Evolutionary conservation across 257 asterid species (phyloP).

Genomic region (Jacaranda mimosifolia): DNA sequence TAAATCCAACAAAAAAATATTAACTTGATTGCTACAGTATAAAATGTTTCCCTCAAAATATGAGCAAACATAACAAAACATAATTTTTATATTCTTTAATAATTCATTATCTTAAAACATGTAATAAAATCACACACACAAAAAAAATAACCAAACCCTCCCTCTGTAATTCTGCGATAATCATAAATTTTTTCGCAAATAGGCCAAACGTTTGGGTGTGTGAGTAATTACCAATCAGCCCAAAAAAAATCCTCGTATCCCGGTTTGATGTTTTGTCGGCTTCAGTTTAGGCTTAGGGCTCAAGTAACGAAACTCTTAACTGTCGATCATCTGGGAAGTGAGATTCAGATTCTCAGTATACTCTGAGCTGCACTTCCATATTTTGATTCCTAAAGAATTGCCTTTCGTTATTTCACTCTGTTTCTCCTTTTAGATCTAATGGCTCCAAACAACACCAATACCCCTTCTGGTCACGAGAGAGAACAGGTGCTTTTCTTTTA

Average conservation of each 20-base stretch:
- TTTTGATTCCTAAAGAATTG: background rate
- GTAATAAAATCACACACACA: too few species aligned
- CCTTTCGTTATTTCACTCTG: background rate
- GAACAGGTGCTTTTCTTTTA: constrained; percentile 59
- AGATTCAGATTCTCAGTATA: background rate
- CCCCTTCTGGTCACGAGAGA: constrained; percentile 54
- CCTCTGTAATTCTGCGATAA: too few species aligned
- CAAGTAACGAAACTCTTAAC: background rate
- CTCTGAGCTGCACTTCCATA: background rate
- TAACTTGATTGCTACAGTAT: too few species aligned
- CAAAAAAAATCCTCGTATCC: background rate
- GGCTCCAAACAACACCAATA: constrained; percentile 48
- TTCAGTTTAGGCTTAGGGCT: constrained; percentile 7
- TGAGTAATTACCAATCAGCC: too few species aligned
- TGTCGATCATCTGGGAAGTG: background rate
- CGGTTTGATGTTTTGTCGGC: background rate
- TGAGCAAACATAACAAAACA: too few species aligned
- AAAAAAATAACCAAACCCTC: too few species aligned
- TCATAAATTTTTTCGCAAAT: too few species aligned
- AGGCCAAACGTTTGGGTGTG: too few species aligned
- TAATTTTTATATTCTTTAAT: too few species aligned
- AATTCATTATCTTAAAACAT: too few species aligned
- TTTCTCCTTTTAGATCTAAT: constrained; percentile 31
- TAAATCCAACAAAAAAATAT: too few species aligned
- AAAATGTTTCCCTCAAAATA: too few species aligned